Evolutionary conservation across 2,329 filamentous ascomycete genomes (phyloP), one percentile per base, ranked within the genome.

Genomic region (Elsinoe australis): DNA sequence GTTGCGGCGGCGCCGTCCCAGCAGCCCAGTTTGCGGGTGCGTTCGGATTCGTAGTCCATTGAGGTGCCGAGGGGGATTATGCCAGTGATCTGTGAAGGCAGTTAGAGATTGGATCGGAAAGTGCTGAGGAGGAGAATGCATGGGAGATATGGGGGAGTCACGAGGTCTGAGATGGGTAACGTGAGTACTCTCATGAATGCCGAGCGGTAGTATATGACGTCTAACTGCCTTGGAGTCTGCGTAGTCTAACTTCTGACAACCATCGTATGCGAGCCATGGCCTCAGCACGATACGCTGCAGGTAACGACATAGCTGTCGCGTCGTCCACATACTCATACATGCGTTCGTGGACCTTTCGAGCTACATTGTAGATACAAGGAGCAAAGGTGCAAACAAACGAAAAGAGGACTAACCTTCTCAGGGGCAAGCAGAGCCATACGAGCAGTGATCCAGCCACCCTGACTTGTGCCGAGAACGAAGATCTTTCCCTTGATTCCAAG

Each of bases 11-110:
- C 56, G 3, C 63, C 64, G 50, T 76, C 63, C 73, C 73, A 77
- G 61, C 73, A 75, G 4, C 70, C 67, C 2, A 73, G 59, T 4
- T 57, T 52, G 17, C 68, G 66, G 10, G 66, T 69, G 12, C 65
- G 62, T 12, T 64, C 56, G 22, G 67, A 70, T 53, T 76, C 73
- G 49, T 60, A 67, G 59, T 75, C 72, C 58, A 77, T 63, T 1
- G 71, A 75, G 3, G 73, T 74, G 14, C 73, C 73, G 6, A 76
- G 60, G 0, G 71, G 71, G 17, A 77, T 67, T 46, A 76, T 67
- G 4, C 74, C 74, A 21, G 60, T 55, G 53, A 76, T 72, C 71
- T 74, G 48, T n/a, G 9, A 4, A 14, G 22, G 36, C 14, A 9
- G 10, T 15, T 12, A 9, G 21, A 14, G 26, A 1, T 14, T 3